A percentile compares a stretch with the other conserved stretches of the same genome.
These are phyloP conservation scores for Claviceps maximensis DNA, from an alignment of 2,329 filamentous ascomycete species.

Conservation along the genomic window DNA sequence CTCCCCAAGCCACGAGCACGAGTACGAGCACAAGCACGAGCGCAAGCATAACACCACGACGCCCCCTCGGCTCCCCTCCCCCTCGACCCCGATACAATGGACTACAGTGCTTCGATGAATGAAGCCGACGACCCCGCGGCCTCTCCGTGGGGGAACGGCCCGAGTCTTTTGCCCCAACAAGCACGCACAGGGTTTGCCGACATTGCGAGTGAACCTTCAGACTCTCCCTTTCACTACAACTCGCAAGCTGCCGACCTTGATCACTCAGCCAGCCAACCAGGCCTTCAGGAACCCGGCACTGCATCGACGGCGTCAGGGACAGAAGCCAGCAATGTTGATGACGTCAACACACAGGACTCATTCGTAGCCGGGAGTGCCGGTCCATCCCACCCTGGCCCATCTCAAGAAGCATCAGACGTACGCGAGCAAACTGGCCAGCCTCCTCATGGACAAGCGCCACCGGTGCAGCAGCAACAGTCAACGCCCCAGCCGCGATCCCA, in stretches of 20 bases:
- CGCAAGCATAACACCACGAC: too few relatives aligned
- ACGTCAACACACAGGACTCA: constrained; percentile 15
- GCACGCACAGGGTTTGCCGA: constrained; percentile 30
- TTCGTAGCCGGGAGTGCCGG: constrained; percentile 6
- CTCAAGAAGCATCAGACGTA: constrained; percentile 7
- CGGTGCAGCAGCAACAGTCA: constrained; percentile 30
- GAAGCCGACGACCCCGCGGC: constrained; percentile 39
- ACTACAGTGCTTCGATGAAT: constrained; percentile 43
- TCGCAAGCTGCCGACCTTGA: constrained; percentile 28
- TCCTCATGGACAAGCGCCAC: constrained; percentile 13
- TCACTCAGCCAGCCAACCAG: constrained; percentile 23
- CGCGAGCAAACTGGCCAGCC: constrained; percentile 8
- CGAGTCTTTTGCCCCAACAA: constrained; percentile 35
- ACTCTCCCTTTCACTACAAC: constrained; percentile 31
- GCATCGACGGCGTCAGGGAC: constrained; percentile 32
- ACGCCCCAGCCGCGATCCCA: constrained; percentile 50
- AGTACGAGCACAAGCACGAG: too few relatives aligned
- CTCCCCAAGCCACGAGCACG: background rate
- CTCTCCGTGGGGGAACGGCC: constrained; percentile 45
- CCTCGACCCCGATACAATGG: constrained; percentile 28
- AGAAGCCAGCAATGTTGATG: constrained; percentile 23
- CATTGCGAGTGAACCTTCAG: constrained; percentile 25
- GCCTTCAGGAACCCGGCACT: constrained; percentile 32
- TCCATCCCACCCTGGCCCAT: constrained; percentile 8
- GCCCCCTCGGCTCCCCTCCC: background rate